Conservation (phyloP, 306 rosid species). For the Alnus glutinosa region DNA sequence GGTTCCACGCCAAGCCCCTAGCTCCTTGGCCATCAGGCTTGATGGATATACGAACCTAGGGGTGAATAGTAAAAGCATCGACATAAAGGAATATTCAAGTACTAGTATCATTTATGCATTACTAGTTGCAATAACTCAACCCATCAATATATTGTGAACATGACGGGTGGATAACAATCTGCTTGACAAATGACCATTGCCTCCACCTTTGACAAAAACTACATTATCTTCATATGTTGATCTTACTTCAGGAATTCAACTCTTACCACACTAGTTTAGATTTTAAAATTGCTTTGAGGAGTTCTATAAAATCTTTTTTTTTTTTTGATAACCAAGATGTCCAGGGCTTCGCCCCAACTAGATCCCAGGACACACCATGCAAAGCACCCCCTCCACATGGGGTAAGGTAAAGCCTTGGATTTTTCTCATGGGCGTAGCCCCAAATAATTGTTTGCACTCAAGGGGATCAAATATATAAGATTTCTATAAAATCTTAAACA, state of each 20-base stretch:
- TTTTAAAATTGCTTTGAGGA: background rate
- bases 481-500: background rate
- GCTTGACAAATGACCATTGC: background rate
- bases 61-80: conserved; percentile 19
- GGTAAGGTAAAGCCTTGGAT: too few relatives aligned
- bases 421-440: too few relatives aligned
- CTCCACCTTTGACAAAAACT: background rate
- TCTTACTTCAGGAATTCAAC: background rate
- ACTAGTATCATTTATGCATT: conserved; percentile 11
- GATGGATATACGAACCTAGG: conserved; percentile 79
- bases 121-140: background rate
- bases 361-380: too few relatives aligned
- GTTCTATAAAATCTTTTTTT: background rate
- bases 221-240: background rate
- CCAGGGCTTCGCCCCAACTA: too few relatives aligned
- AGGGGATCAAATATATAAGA: background rate
- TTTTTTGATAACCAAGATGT: too few relatives aligned
- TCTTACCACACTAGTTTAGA: background rate
- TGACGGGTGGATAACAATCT: background rate
- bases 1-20: conserved; percentile 84
- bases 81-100: conserved; percentile 31
- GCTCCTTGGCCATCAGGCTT: conserved; percentile 83
- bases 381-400: too few relatives aligned
- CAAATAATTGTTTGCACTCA: too few relatives aligned
- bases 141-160: background rate